A percentile compares a stretch with the other conserved stretches of the same genome.
These are phyloP conservation scores for Annona squamosa DNA, from an alignment of 164 flowering plant genomes.

Conservation along the genomic window DNA sequence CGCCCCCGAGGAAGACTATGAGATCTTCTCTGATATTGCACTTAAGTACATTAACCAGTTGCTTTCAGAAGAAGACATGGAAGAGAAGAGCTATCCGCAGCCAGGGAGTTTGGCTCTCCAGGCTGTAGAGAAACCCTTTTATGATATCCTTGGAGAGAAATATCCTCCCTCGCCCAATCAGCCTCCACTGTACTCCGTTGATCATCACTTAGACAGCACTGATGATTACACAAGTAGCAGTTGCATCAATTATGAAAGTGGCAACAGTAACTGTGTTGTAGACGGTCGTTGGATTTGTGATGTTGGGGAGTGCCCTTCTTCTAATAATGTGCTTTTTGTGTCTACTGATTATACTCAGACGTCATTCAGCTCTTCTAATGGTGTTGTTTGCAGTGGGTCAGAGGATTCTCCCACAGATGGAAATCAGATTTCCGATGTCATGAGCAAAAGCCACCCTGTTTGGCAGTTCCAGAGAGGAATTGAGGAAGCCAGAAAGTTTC, in stretches of 20 bases:
- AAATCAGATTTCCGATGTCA: slow-evolving; percentile 31
- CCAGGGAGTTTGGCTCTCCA: slow-evolving; percentile 80
- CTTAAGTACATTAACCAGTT: slow-evolving; percentile 65
- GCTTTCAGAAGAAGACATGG: slow-evolving; percentile 94
- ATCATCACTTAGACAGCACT: slow-evolving; percentile 19
- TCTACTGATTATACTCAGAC: slow-evolving; percentile 19
- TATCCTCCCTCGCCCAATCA: slow-evolving; percentile 65
- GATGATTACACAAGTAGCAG: slow-evolving; percentile 6
- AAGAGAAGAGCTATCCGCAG: slow-evolving; percentile 61
- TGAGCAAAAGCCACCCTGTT: slow-evolving; percentile 37
- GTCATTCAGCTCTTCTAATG: slow-evolving; percentile 32
- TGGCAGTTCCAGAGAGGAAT: slow-evolving; percentile 60
- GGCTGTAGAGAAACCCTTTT: slow-evolving; percentile 72
- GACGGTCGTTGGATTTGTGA: slow-evolving; percentile 19
- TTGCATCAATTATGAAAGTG: slow-evolving; percentile 8
- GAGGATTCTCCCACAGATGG: slow-evolving; percentile 43
- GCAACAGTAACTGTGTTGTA: slow-evolving; percentile 7
- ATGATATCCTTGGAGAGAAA: slow-evolving; percentile 65
- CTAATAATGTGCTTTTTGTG: slow-evolving; percentile 4
- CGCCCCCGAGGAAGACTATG: slow-evolving; percentile 41
- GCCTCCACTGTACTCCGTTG: slow-evolving; percentile 16
- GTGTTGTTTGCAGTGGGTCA: slow-evolving; percentile 33
- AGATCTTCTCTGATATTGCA: slow-evolving; percentile 58
- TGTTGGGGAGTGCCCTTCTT: slow-evolving; percentile 14
- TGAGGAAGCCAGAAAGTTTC: slow-evolving; percentile 70